Conservation (phyloP, 106 monocot genomes). For the Dioscorea alata region DNA sequence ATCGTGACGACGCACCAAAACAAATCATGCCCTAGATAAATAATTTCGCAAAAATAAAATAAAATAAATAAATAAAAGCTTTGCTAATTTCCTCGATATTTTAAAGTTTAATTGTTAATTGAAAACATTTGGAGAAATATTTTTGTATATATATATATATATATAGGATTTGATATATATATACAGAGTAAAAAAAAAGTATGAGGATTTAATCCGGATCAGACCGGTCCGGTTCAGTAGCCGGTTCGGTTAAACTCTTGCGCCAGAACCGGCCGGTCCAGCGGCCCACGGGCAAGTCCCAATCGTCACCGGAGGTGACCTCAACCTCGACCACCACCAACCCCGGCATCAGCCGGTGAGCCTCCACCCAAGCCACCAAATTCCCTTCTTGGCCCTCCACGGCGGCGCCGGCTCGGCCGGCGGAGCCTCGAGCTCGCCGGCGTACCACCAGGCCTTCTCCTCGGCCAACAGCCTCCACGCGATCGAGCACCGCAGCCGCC, state of each 20-base stretch:
- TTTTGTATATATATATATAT: too few relatives aligned
- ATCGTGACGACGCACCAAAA: background rate
- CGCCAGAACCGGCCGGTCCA: background rate
- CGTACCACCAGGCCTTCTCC: background rate
- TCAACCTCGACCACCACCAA: conserved; percentile 10
- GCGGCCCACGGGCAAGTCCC: background rate
- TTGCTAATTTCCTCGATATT: too few relatives aligned
- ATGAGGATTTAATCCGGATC: background rate
- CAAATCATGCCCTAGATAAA: background rate
- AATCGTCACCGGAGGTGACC: background rate
- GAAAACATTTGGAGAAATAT: too few relatives aligned
- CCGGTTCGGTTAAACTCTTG: background rate
- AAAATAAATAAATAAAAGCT: background rate
- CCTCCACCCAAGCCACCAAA: conserved; percentile 8
- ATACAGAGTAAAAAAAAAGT: too few relatives aligned
- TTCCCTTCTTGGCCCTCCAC: background rate
- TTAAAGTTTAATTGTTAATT: too few relatives aligned
- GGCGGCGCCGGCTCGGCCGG: background rate
- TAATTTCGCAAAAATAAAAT: background rate
- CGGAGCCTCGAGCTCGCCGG: background rate
- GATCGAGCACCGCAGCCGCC: background rate
- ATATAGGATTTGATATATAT: too few relatives aligned
- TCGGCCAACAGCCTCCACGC: background rate
- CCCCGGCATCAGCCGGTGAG: background rate
- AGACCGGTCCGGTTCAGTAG: background rate